Percentiles rank a stretch among this genome's conserved stretches.
Evolutionary conservation across 108 stramenopile genomes (phyloP).

Genomic region (Fragilaria crotonensis): DNA sequence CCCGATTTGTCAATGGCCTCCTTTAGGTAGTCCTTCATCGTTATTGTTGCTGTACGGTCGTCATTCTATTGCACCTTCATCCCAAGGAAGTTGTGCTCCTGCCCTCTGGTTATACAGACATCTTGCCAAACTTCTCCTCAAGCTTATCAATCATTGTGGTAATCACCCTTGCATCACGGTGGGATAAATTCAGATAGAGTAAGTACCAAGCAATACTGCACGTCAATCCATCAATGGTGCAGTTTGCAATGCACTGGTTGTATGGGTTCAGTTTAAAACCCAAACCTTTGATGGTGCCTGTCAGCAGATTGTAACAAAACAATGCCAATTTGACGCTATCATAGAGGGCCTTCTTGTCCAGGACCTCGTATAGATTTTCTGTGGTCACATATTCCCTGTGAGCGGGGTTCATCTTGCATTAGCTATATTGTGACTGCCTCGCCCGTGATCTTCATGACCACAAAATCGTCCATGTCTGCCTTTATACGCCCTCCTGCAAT

Average conservation of each 20-base stretch:
- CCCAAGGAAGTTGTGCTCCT: no score
- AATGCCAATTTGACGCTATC: constrained; percentile 17
- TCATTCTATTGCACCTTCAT: no score
- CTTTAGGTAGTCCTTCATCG: no score
- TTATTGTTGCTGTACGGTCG: no score
- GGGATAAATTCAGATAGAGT: no score
- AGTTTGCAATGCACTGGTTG: constrained; percentile 9
- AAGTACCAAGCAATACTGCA: constrained; percentile 18
- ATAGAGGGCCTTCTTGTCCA: constrained; percentile 21
- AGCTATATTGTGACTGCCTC: background rate
- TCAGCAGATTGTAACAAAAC: no score
- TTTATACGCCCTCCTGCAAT: constrained; percentile 3
- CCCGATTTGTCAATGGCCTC: constrained; percentile 2
- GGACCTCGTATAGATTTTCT: constrained; percentile 6
- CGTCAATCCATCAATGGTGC: constrained; percentile 14
- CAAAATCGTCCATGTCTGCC: background rate
- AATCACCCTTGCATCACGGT: constrained; percentile 10
- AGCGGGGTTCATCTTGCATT: constrained; percentile 4
- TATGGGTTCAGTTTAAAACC: constrained; percentile 20
- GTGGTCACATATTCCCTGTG: constrained; percentile 3
- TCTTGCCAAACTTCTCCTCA: constrained; percentile 3
- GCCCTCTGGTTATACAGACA: background rate
- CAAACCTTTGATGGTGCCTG: no score
- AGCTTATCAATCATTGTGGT: constrained; percentile 1
- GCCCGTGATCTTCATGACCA: background rate